Percentiles rank a stretch among this genome's conserved stretches.
Evolutionary conservation across 2,329 filamentous ascomycete genomes (phyloP).

Genomic region (Phoma sp.): DNA sequence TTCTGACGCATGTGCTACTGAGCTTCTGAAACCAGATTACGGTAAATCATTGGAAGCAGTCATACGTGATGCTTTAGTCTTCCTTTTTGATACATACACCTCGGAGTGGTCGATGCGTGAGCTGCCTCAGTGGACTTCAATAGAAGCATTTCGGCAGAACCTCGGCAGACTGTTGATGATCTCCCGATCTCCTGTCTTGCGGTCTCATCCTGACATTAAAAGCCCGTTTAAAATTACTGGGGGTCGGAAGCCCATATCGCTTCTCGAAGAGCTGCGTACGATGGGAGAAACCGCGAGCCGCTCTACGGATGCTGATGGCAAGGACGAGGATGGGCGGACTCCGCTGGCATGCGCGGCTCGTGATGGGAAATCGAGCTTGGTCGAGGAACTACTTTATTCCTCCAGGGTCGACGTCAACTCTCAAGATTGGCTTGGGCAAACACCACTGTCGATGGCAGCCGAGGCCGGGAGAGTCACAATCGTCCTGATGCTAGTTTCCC

Average conservation of each 20-base stretch:
- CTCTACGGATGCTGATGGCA: not conserved
- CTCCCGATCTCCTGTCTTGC: no score
- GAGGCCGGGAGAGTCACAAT: not conserved
- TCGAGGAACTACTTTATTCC: not conserved
- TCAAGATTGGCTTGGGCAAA: not conserved
- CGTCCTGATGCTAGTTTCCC: not conserved
- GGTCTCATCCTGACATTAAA: no score
- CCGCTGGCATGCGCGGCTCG: not conserved
- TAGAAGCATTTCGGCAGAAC: not conserved
- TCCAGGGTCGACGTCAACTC: not conserved
- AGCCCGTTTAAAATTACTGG: no score
- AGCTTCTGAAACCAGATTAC: not conserved
- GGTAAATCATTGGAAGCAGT: not conserved
- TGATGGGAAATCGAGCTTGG: not conserved
- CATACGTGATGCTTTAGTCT: not conserved
- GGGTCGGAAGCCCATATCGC: no score
- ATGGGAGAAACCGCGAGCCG: not conserved
- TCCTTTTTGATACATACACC: not conserved
- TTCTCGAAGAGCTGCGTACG: not conserved
- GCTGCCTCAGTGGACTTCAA: not conserved
- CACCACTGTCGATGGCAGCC: not conserved
- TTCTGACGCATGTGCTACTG: constrained; percentile 9
- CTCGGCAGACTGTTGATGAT: no score
- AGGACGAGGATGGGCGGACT: not conserved
- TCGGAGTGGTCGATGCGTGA: no score